Evolutionary conservation across 352 stramenopile genomes (phyloP), one percentile per base, ranked within the genome.

Genomic region (Globisporangium echinulatum): DNA sequence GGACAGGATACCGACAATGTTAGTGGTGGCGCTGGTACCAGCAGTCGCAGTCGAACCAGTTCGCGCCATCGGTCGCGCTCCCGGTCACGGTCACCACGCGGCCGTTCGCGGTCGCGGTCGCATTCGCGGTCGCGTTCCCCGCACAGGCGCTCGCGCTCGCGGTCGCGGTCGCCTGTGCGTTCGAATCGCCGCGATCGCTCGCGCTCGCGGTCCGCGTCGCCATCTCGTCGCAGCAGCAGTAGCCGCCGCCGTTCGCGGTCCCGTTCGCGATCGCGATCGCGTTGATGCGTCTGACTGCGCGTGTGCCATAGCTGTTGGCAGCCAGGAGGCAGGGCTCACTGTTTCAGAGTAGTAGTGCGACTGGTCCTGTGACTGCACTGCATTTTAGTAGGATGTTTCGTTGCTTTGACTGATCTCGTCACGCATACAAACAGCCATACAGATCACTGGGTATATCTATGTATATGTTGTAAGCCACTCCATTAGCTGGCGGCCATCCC

Each of bases 161-260:
- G 36, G 61, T 49, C 76, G 66, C 36, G 58, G 2, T 75, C 67
- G n/a, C 61, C 43, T 15, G 43, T 17, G 64, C 36, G 62, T 40
- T 49, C 37, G 52, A 40, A 33, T 33, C 25, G 25, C 25, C 25
- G 25, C 25, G 25, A 33, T 33, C 19, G 19, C 19, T 25, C 19
- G 19, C 25, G 25, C 25, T 33, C 25, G 25, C 25, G 25, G 25
- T 33, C 25, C 25, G 25, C 25, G 25, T 33, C 25, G 25, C 25
- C 25, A 33, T 2, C 25, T 33, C 25, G 69, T 37, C 43, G 43
- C 43, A 53, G 63, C 46, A 74, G 70, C 25, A 69, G 56, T 43
- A 64, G 51, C 9, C 67, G 38, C 33, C 54, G 64, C 14, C 43
- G 43, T 15, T 48, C 43, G 3, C 43, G 43, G 13, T 33, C 25